These are phyloP conservation scores for Lepidium sativum DNA, from an alignment of 345 rosid genomes.

Conservation along the genomic window DNA sequence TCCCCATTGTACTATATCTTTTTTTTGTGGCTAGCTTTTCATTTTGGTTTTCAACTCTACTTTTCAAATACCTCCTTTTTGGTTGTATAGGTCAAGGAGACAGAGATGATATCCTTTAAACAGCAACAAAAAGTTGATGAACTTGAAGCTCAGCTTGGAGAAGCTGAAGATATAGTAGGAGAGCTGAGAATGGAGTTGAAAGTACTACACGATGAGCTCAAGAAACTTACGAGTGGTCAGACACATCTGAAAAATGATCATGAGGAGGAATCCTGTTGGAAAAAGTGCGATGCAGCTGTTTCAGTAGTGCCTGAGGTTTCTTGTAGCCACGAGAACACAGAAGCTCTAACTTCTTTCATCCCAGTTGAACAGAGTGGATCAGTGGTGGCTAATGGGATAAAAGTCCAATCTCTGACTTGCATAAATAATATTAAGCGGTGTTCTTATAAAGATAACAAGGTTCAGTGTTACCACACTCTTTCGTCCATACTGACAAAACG, in stretches of 20 bases:
- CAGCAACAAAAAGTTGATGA: conserved; percentile 64
- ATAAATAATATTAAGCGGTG: conserved; percentile 29
- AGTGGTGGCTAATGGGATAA: conserved; percentile 24
- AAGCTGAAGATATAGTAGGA: conserved; percentile 77
- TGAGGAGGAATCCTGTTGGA: not conserved
- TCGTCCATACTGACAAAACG: conserved; percentile 60
- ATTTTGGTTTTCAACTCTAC: not conserved
- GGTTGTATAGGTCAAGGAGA: conserved; percentile 55
- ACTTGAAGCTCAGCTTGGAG: conserved; percentile 85
- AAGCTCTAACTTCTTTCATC: conserved; percentile 23
- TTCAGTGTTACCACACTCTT: conserved; percentile 44
- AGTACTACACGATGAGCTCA: conserved; percentile 54
- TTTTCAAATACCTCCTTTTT: not conserved
- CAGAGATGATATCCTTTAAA: conserved; percentile 41
- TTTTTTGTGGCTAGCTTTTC: conserved; percentile 5
- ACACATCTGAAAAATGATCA: conserved; percentile 1
- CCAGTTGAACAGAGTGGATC: conserved; percentile 26
- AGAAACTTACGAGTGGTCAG: conserved; percentile 27
- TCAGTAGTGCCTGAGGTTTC: conserved; percentile 16
- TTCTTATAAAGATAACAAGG: conserved; percentile 37
- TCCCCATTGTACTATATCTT: not conserved
- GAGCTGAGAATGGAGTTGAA: conserved; percentile 74
- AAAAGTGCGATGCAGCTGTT: conserved; percentile 18
- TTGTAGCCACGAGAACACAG: conserved; percentile 24
- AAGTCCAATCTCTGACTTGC: conserved; percentile 25